phyloP scores from a whole-genome alignment of 495 filamentous ascomycete species.

The Bathelium albidoporum region DNA sequence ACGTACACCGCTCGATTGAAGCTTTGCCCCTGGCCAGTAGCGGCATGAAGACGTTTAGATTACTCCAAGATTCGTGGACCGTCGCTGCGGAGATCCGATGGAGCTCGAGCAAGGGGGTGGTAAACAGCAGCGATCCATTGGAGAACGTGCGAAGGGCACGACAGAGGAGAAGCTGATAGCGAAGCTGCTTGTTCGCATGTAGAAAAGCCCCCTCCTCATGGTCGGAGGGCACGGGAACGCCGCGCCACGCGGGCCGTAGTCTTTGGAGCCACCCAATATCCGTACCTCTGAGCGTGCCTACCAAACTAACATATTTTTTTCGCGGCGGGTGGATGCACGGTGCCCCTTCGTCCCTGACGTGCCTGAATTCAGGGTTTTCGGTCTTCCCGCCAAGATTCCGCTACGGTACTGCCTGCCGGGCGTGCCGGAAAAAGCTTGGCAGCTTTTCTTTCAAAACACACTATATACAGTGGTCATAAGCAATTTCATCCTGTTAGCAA shows the following conservation, averaged over 20 bases:
- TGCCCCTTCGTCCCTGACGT: neutral
- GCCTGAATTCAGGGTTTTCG: neutral
- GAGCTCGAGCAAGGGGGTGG: neutral
- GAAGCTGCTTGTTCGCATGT: neutral
- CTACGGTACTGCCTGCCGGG: neutral
- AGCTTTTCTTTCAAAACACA: neutral
- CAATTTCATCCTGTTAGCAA: neutral
- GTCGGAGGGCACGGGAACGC: neutral
- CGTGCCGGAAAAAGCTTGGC: neutral
- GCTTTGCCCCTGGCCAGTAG: neutral
- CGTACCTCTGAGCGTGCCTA: neutral
- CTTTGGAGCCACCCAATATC: neutral
- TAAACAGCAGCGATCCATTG: neutral
- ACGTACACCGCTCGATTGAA: neutral
- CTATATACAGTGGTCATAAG: neutral
- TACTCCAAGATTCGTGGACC: neutral
- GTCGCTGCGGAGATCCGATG: neutral
- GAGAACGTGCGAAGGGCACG: neutral
- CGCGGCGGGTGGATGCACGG: neutral
- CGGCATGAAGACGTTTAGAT: neutral
- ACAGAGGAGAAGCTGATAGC: neutral
- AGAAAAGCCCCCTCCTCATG: neutral
- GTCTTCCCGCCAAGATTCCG: neutral
- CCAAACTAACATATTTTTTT: too few relatives aligned
- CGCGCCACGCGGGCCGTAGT: slow-evolving; percentile 1